phyloP scores from a whole-genome alignment of 225 moss, liverwort and hornwort species.

The Neckera pumila region DNA sequence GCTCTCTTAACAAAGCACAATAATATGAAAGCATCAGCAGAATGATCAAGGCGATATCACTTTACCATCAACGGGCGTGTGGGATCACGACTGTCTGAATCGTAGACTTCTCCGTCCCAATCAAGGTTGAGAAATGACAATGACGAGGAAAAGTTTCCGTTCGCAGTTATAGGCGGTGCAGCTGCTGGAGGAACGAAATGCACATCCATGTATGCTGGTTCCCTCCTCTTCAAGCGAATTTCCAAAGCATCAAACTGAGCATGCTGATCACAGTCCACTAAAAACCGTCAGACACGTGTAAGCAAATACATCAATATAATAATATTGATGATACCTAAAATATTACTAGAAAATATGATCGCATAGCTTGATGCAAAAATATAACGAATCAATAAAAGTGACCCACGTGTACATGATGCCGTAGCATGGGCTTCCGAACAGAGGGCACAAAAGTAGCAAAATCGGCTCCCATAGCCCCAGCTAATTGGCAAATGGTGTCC shows the following conservation, averaged over 20 bases:
- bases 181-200: constrained; percentile 28
- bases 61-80: constrained; percentile 36
- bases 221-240: constrained; percentile 55
- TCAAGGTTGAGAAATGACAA: constrained; percentile 78
- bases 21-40: not conserved
- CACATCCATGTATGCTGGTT: constrained; percentile 64
- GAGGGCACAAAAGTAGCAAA: constrained; percentile 78
- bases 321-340: not conserved
- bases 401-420: constrained; percentile 55
- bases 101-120: constrained; percentile 69
- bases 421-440: constrained; percentile 75
- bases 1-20: not conserved
- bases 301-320: not conserved
- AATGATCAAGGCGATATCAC: not conserved
- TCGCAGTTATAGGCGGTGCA: constrained; percentile 17
- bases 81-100: constrained; percentile 50
- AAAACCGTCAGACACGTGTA: not conserved
- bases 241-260: constrained; percentile 85
- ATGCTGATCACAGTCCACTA: constrained; percentile 48
- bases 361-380: not conserved
- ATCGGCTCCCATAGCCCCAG: constrained; percentile 82
- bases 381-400: not conserved
- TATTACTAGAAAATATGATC: not conserved
- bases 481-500: constrained; percentile 91
- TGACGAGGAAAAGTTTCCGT: constrained; percentile 36